A percentile compares a stretch with the other conserved stretches of the same genome.
These are phyloP conservation scores for Brasenia schreberi DNA, from an alignment of 164 flowering plant species.

Conservation along the genomic window DNA sequence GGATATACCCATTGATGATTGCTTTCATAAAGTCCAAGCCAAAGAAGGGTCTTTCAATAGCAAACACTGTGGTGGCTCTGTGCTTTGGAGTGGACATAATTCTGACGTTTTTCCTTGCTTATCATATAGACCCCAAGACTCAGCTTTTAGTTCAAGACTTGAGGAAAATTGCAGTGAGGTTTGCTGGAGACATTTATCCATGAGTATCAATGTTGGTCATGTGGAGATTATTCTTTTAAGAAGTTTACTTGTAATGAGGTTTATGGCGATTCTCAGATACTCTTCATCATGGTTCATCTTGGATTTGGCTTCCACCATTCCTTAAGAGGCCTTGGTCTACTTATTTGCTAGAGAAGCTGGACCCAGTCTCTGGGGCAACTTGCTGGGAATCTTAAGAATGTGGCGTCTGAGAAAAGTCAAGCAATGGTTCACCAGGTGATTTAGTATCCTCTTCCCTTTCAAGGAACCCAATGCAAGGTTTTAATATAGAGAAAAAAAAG, in stretches of 20 bases:
- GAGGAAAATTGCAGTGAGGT: constrained; percentile 62
- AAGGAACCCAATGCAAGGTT: no score
- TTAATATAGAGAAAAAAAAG: no score
- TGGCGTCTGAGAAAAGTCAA: constrained; percentile 81
- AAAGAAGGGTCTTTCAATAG: constrained; percentile 29
- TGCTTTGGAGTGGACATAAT: constrained; percentile 64
- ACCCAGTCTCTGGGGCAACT: constrained; percentile 31
- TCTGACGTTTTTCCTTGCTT: constrained; percentile 73
- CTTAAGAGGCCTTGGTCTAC: constrained; percentile 49
- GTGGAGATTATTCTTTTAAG: neutral
- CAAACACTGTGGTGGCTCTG: constrained; percentile 50
- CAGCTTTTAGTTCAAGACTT: constrained; percentile 54
- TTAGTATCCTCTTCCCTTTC: neutral
- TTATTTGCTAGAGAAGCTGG: constrained; percentile 40
- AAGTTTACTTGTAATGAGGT: neutral
- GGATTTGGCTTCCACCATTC: constrained; percentile 90
- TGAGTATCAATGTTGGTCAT: neutral
- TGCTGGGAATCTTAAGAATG: constrained; percentile 63
- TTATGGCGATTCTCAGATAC: constrained; percentile 31
- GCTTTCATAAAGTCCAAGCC: constrained; percentile 46
- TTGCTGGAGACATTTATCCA: neutral
- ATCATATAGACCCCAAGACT: constrained; percentile 45
- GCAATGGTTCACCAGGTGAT: constrained; percentile 72
- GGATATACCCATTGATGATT: constrained; percentile 76
- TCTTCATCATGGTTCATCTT: constrained; percentile 78